Conservation (phyloP, 768 basidiomycete genomes). For the Pisolithus microcarpus region DNA sequence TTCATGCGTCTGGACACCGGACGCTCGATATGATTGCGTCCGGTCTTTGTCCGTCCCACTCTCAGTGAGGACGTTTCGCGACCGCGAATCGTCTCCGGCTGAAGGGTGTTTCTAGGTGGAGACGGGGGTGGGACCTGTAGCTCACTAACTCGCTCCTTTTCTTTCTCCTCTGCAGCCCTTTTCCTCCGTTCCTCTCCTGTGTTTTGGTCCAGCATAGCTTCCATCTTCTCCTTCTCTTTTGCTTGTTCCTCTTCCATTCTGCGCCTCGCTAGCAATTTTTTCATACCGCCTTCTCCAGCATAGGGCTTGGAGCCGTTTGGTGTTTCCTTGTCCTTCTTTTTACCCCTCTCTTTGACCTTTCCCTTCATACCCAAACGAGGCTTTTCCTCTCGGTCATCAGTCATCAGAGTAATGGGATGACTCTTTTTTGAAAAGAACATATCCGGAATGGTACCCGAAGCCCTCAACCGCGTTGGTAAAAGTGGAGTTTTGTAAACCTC, state of each 20-base stretch:
- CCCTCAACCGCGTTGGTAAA: constrained; percentile 50
- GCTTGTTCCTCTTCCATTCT: constrained; percentile 51
- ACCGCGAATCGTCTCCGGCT: constrained; percentile 13
- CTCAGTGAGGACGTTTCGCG: constrained; percentile 46
- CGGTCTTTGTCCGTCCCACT: constrained; percentile 53
- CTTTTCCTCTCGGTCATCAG: constrained; percentile 46
- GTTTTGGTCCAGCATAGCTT: constrained; percentile 30
- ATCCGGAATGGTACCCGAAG: constrained; percentile 42
- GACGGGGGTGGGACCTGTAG: constrained; percentile 12
- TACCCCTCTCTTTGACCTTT: constrained; percentile 30
- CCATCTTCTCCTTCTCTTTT: constrained; percentile 27
- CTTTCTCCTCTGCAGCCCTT: constrained; percentile 15
- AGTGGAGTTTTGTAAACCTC: constrained; percentile 78
- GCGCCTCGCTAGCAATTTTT: constrained; percentile 61
- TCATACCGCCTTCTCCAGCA: constrained; percentile 72
- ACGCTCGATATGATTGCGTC: constrained; percentile 55
- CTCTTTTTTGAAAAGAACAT: constrained; percentile 52
- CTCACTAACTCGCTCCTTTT: constrained; percentile 12
- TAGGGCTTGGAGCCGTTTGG: constrained; percentile 66
- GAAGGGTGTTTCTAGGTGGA: constrained; percentile 10
- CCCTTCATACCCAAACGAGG: constrained; percentile 40
- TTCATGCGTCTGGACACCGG: constrained; percentile 42
- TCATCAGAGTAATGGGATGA: constrained; percentile 49
- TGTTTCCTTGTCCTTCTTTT: constrained; percentile 29
- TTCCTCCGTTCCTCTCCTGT: constrained; percentile 21